Evolutionary conservation across 768 basidiomycete species (phyloP).

Genomic region (Hygrophoropsis aurantiaca): DNA sequence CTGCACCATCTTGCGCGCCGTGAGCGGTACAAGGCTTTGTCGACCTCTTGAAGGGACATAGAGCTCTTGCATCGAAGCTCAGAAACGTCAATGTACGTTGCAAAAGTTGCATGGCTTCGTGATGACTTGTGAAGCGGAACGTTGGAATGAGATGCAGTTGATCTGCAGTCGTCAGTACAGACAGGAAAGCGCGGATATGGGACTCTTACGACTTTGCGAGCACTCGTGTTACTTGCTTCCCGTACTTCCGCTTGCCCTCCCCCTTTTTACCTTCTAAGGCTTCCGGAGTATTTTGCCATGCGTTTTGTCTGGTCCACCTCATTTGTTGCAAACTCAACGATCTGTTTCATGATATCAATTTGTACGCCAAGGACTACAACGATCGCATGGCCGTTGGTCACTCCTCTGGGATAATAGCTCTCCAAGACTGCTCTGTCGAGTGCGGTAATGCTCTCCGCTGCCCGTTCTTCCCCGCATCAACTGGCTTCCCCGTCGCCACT

Average conservation of each 20-base stretch:
- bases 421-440: slow-evolving; percentile 34
- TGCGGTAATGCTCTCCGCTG: slow-evolving; percentile 9
- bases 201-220: slow-evolving; percentile 11
- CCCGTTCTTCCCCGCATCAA: slow-evolving; percentile 25
- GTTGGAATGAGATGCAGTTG: slow-evolving; percentile 17
- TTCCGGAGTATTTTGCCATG: slow-evolving; percentile 16
- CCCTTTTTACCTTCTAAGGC: slow-evolving; percentile 12
- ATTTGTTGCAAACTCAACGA: slow-evolving; percentile 13
- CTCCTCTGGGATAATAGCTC: slow-evolving; percentile 4
- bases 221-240: slow-evolving; percentile 13
- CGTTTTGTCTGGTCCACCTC: slow-evolving; percentile 40
- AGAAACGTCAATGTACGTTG: slow-evolving; percentile 53
- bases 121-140: slow-evolving; percentile 27
- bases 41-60: slow-evolving; percentile 13
- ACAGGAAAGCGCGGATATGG: slow-evolving; percentile 33
- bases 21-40: slow-evolving; percentile 38
- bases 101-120: slow-evolving; percentile 55
- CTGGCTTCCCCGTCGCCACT: slow-evolving; percentile 14
- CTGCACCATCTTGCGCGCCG: slow-evolving; percentile 49
- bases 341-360: slow-evolving; percentile 1
- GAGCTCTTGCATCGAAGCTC: slow-evolving; percentile 37
- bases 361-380: slow-evolving; percentile 4
- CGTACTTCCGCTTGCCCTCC: slow-evolving; percentile 18
- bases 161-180: slow-evolving; percentile 25
- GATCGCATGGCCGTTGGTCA: background rate